phyloP scores from a whole-genome alignment of 2,329 filamentous ascomycete genomes.

The Aspergillus sp. region DNA sequence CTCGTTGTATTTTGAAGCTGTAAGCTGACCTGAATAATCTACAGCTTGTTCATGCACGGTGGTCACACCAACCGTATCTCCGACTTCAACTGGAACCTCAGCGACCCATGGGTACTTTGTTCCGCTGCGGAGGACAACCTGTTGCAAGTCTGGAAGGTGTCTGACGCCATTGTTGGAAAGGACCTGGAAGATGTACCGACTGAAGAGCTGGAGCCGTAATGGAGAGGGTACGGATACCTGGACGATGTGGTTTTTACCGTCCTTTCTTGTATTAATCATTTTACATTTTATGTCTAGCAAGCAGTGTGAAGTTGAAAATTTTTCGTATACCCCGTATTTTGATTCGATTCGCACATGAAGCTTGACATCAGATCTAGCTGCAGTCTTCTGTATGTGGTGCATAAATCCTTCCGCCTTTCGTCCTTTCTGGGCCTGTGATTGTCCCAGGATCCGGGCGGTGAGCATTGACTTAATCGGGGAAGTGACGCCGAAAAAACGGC shows the following conservation, averaged over 20 bases:
- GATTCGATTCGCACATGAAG: not conserved
- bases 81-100: slow-evolving; percentile 96
- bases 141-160: slow-evolving; percentile 87
- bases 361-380: not conserved
- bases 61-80: slow-evolving; percentile 95
- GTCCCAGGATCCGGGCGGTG: not conserved
- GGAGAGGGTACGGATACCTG: slow-evolving; percentile 5
- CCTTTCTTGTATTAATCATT: slow-evolving; percentile 3
- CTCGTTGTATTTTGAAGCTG: not conserved
- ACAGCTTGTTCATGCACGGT: slow-evolving; percentile 91
- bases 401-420: not conserved
- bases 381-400: too few relatives aligned
- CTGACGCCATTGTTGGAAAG: slow-evolving; percentile 70
- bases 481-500: not conserved
- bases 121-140: slow-evolving; percentile 95
- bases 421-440: not conserved
- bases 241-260: not conserved
- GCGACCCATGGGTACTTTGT: slow-evolving; percentile 93
- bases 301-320: not conserved
- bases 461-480: not conserved
- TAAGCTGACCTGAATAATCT: slow-evolving; percentile 4
- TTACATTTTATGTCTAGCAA: not conserved
- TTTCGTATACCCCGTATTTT: too few relatives aligned
- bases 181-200: slow-evolving; percentile 67
- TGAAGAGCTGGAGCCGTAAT: slow-evolving; percentile 60